These are phyloP conservation scores for Calonectria fujianensis DNA, from an alignment of 2,329 filamentous ascomycete genomes.

Conservation along the genomic window DNA sequence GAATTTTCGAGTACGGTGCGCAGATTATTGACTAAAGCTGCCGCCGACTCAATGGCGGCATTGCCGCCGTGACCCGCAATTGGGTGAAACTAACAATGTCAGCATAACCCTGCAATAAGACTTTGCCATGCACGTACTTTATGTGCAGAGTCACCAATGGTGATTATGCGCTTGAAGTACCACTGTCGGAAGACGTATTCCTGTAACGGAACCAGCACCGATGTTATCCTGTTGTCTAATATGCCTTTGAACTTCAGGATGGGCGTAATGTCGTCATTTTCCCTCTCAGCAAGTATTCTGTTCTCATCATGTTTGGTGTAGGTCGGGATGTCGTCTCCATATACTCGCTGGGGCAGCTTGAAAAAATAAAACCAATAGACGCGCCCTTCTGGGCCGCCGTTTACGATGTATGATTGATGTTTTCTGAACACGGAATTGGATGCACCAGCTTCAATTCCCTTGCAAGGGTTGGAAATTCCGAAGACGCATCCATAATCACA, in stretches of 20 bases:
- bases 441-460: conserved; percentile 25
- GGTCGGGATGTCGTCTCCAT: conserved; percentile 20
- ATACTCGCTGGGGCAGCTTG: conserved; percentile 1
- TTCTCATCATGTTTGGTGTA: conserved; percentile 25
- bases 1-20: conserved; percentile 4
- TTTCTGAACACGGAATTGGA: conserved; percentile 18
- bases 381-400: conserved; percentile 14
- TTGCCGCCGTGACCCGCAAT: conserved; percentile 38
- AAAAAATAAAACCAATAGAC: conserved; percentile 33
- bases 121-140: conserved; percentile 52
- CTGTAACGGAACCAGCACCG: conserved; percentile 58
- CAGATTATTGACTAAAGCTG: conserved; percentile 26
- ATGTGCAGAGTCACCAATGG: conserved; percentile 64
- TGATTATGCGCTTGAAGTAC: conserved; percentile 62
- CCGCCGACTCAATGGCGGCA: conserved; percentile 32
- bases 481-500: conserved; percentile 37
- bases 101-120: neutral
- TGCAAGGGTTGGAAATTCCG: conserved; percentile 36
- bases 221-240: conserved; percentile 53
- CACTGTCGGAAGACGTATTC: conserved; percentile 63
- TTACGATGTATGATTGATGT: conserved; percentile 23
- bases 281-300: neutral
- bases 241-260: conserved; percentile 55
- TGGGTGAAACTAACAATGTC: conserved; percentile 21
- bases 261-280: conserved; percentile 28